These are phyloP conservation scores for Aspergillus spinulosporus DNA, from an alignment of 2,329 filamentous ascomycete species.

Conservation along the genomic window DNA sequence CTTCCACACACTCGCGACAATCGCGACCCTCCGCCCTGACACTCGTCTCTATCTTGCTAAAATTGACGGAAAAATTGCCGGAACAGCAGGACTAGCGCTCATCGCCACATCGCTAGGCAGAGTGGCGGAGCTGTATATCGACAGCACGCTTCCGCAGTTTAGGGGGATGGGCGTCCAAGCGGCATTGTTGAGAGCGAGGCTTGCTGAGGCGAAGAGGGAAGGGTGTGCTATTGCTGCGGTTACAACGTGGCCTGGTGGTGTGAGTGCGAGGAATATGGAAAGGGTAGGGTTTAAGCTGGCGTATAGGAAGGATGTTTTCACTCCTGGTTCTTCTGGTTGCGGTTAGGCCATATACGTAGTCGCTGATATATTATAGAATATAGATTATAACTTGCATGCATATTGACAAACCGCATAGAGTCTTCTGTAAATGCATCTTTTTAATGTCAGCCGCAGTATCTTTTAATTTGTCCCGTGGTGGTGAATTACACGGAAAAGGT, in stretches of 20 bases:
- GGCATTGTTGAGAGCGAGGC: constrained; percentile 18
- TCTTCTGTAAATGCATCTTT: no score
- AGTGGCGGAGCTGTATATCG: constrained; percentile 23
- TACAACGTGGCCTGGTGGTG: constrained; percentile 14
- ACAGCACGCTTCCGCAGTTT: constrained; percentile 19
- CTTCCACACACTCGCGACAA: no score
- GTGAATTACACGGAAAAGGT: no score
- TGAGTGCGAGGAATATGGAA: constrained; percentile 22
- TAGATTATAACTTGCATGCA: no score
- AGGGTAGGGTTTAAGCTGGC: constrained; percentile 22
- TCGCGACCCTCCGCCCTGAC: constrained; percentile 13
- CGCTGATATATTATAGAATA: no score
- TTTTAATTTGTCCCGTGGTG: no score
- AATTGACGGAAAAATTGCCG: constrained; percentile 2
- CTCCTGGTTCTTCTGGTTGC: background rate
- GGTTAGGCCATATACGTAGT: no score
- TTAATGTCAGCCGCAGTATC: no score
- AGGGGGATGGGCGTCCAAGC: constrained; percentile 21
- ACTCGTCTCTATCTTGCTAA: constrained; percentile 19
- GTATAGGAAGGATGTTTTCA: constrained; percentile 16
- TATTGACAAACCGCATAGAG: no score
- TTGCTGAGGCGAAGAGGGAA: constrained; percentile 18
- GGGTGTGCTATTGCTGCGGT: constrained; percentile 18
- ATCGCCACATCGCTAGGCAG: constrained; percentile 18
- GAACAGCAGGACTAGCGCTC: constrained; percentile 16